A percentile compares a stretch with the other conserved stretches of the same genome.
Evolutionary conservation across 495 filamentous ascomycete genomes (phyloP).

Genomic region (Filosporella fistucella): DNA sequence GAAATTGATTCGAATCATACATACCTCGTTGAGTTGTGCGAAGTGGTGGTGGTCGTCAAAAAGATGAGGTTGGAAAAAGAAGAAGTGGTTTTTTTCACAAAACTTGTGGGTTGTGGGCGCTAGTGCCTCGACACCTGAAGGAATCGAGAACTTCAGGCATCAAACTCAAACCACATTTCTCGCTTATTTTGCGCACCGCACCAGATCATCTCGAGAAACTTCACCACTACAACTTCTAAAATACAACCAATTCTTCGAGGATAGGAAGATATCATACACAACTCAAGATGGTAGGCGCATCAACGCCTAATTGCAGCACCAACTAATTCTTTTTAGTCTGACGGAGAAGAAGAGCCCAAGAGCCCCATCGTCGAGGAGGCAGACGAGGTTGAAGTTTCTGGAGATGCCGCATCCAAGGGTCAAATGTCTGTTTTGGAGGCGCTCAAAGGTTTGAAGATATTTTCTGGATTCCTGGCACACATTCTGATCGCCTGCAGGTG

Average conservation of each 20-base stretch:
- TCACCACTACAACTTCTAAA: too few relatives aligned
- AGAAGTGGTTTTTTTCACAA: constrained; percentile 2
- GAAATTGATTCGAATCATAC: constrained; percentile 13
- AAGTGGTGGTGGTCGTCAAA: constrained; percentile 1
- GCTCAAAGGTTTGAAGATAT: too few relatives aligned
- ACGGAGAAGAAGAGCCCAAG: constrained; percentile 75
- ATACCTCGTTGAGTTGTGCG: constrained; percentile 22
- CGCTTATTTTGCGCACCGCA: background rate
- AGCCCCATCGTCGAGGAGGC: constrained; percentile 53
- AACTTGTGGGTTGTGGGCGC: background rate
- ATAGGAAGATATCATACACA: constrained; percentile 3
- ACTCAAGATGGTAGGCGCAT: background rate
- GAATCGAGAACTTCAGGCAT: too few relatives aligned
- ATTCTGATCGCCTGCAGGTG: too few relatives aligned
- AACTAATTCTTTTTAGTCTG: constrained; percentile 35
- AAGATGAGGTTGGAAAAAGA: constrained; percentile 1
- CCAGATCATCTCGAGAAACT: too few relatives aligned
- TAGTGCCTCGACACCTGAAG: background rate
- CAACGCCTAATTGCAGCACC: background rate
- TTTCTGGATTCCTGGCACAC: too few relatives aligned
- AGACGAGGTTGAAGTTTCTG: constrained; percentile 88
- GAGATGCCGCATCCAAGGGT: constrained; percentile 74
- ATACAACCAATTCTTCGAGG: background rate
- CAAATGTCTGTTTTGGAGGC: constrained; percentile 98
- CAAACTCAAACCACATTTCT: background rate